Evolutionary conservation across 2,329 filamentous ascomycete genomes (phyloP).

Genomic region (Diplodia sapinea): DNA sequence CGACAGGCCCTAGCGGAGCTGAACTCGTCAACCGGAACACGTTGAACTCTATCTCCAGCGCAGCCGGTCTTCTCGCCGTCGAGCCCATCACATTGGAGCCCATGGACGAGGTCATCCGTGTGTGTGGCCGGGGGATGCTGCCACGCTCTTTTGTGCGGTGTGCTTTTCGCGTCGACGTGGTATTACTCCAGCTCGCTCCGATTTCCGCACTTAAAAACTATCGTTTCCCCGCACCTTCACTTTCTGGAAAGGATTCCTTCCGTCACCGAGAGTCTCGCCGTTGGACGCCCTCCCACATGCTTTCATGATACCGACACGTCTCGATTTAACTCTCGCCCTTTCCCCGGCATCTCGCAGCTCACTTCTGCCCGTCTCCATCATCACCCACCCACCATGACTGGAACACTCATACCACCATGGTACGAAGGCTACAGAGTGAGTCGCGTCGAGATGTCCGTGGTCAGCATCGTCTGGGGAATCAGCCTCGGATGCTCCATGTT

Average conservation of each 20-base stretch:
- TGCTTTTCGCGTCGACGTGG: not conserved
- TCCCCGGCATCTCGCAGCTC: not conserved
- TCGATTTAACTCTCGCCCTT: not conserved
- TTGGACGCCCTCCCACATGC: not conserved
- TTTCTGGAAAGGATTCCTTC: not conserved
- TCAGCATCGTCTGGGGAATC: constrained; percentile 23
- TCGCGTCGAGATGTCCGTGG: constrained; percentile 1
- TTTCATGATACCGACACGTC: not conserved
- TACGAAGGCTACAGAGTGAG: constrained; percentile 13
- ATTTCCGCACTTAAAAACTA: not conserved
- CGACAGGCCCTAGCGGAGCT: not conserved
- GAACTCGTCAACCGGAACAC: not conserved
- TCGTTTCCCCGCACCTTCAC: not conserved
- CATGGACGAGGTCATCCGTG: not conserved
- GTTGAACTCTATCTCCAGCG: not conserved
- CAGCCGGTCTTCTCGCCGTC: not conserved
- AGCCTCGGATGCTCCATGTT: constrained; percentile 12
- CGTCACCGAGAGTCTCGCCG: not conserved
- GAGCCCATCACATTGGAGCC: not conserved
- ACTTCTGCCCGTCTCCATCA: not conserved
- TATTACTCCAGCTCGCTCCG: not conserved
- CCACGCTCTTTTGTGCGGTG: not conserved
- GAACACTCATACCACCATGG: constrained; percentile 16
- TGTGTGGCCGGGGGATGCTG: not conserved
- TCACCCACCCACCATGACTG: not conserved